Evolutionary conservation across 2,329 filamentous ascomycete genomes (phyloP).

Genomic region (Aspergillus pseudonomiae): DNA sequence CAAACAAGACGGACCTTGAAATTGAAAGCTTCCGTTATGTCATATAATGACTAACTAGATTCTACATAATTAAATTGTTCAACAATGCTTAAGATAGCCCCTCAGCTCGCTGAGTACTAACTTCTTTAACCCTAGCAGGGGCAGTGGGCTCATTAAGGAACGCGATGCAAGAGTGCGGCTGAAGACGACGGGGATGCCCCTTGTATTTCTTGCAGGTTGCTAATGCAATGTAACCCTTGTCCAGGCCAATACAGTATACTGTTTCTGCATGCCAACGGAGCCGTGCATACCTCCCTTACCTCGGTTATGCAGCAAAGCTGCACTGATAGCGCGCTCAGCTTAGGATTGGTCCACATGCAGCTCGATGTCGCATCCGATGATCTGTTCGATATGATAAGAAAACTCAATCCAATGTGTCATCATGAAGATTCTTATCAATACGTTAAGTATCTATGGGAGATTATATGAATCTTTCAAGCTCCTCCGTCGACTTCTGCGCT

Average conservation of each 20-base stretch:
- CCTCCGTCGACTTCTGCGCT: neutral
- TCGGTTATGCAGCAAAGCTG: neutral
- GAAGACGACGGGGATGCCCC: neutral
- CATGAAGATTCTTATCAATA: neutral
- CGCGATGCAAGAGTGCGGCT: neutral
- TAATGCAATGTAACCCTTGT: neutral
- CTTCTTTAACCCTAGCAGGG: neutral
- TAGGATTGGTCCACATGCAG: neutral
- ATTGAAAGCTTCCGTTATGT: constrained; percentile 41
- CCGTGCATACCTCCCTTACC: neutral
- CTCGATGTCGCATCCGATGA: neutral
- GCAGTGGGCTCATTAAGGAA: neutral
- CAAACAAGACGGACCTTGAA: constrained; percentile 40
- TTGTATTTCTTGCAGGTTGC: neutral
- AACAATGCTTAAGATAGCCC: neutral
- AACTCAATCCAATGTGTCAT: neutral
- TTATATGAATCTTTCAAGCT: neutral
- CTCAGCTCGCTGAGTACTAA: neutral
- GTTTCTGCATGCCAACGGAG: neutral
- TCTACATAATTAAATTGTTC: neutral
- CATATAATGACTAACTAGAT: constrained; percentile 17
- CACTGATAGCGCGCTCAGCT: neutral
- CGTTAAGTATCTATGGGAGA: neutral
- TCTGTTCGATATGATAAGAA: neutral
- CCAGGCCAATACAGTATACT: neutral